These are phyloP conservation scores for Carex arenaria DNA, from an alignment of 202 grass and related monocot genomes.

Conservation along the genomic window DNA sequence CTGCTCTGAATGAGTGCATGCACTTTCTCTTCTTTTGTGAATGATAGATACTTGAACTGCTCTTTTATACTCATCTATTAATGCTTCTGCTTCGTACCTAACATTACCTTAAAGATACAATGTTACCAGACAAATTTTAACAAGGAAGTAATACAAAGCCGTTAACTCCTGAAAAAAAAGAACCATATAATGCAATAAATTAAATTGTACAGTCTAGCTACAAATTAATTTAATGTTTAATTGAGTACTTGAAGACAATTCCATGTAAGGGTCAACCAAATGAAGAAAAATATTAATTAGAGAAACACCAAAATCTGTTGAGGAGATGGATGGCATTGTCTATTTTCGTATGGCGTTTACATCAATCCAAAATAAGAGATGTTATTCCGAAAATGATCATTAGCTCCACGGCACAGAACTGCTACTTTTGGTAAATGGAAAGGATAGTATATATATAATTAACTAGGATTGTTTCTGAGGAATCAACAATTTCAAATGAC, in stretches of 20 bases:
- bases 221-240: slow-evolving; percentile 6
- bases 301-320: slow-evolving; percentile 10
- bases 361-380: slow-evolving; percentile 10
- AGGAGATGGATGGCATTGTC: slow-evolving; percentile 5
- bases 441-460: background rate
- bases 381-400: background rate
- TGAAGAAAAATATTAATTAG: slow-evolving; percentile 11
- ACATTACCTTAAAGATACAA: background rate
- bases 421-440: background rate
- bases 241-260: background rate
- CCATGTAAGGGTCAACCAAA: background rate
- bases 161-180: background rate
- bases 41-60: slow-evolving; percentile 6
- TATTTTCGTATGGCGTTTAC: background rate
- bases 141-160: background rate
- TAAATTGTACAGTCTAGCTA: background rate
- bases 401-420: background rate
- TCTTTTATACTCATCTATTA: background rate
- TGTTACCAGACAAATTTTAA: background rate
- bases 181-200: background rate
- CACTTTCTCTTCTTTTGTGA: background rate
- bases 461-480: background rate
- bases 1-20: background rate
- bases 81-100: slow-evolving; percentile 10
- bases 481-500: background rate